Evolutionary conservation across 352 stramenopile species (phyloP).

Genomic region (Globisporangium abappressorium): DNA sequence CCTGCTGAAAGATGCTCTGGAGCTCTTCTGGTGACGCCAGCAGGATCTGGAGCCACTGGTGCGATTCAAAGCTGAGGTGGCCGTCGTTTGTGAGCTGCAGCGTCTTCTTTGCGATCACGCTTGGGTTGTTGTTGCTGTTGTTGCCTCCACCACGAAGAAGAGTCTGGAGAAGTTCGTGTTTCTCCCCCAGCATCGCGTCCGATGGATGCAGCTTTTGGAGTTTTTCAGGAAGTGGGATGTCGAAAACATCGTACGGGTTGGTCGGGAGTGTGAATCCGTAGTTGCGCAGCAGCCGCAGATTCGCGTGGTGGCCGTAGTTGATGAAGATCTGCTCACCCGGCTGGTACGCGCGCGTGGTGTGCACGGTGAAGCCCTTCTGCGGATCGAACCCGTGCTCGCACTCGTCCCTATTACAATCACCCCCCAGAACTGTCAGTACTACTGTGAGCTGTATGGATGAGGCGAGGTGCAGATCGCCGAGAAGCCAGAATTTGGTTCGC

Average conservation of each 20-base stretch:
- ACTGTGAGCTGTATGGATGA: background rate
- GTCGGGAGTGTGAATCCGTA: conserved; percentile 61
- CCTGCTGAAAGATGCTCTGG: conserved; percentile 35
- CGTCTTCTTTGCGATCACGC: conserved; percentile 22
- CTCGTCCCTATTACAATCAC: conserved; percentile 37
- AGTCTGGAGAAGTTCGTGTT: conserved; percentile 34
- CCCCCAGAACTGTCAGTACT: background rate
- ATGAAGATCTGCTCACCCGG: conserved; percentile 76
- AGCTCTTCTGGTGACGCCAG: conserved; percentile 46
- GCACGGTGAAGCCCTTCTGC: conserved; percentile 58
- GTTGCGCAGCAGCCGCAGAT: conserved; percentile 71
- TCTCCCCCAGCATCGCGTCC: conserved; percentile 30
- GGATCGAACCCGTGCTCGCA: conserved; percentile 61
- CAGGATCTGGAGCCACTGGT: conserved; percentile 57
- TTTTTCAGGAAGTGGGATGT: conserved; percentile 31
- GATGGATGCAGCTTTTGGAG: conserved; percentile 32
- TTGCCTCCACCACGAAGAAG: conserved; percentile 16
- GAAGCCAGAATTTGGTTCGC: background rate
- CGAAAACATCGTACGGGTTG: conserved; percentile 46
- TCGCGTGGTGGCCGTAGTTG: conserved; percentile 71
- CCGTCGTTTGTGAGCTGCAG: conserved; percentile 34
- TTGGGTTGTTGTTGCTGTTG: conserved; percentile 13
- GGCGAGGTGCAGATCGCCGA: background rate
- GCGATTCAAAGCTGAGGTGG: conserved; percentile 26
- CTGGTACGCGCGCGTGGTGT: conserved; percentile 53